These are phyloP conservation scores for Viola pubescens DNA, from an alignment of 441 rosid genomes.

Conservation along the genomic window DNA sequence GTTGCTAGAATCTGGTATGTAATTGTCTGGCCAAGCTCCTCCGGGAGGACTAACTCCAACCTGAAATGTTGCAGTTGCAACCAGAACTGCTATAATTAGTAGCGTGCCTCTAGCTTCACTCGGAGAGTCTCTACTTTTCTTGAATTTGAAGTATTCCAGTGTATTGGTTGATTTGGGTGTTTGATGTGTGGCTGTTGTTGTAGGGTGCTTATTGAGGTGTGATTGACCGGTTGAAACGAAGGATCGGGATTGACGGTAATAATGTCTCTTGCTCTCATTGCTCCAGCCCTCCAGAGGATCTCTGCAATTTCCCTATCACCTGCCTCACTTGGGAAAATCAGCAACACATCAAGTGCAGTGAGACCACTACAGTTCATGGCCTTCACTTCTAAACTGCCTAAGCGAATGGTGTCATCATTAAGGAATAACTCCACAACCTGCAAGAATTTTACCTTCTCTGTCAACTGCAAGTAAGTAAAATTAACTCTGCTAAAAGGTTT, in stretches of 20 bases:
- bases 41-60: conserved; percentile 35
- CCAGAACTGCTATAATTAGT: conserved; percentile 20
- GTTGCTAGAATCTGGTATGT: conserved; percentile 5
- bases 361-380: neutral
- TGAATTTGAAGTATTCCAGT: neutral
- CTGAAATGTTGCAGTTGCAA: conserved; percentile 38
- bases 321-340: conserved; percentile 1
- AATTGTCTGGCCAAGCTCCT: conserved; percentile 23
- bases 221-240: neutral
- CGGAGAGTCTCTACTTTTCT: conserved; percentile 12
- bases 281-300: conserved; percentile 3
- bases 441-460: neutral
- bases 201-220: neutral
- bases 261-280: conserved; percentile 7
- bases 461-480: neutral
- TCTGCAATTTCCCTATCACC: neutral
- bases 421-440: neutral
- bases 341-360: conserved; percentile 4
- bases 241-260: neutral
- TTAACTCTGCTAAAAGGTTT: neutral
- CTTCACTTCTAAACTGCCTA: neutral
- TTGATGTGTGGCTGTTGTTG: neutral
- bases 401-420: neutral
- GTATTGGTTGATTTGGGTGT: neutral
- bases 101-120: conserved; percentile 12